Base-by-base conservation (phyloP, 768 basidiomycete species). In the Tylopilus intermedius region DNA sequence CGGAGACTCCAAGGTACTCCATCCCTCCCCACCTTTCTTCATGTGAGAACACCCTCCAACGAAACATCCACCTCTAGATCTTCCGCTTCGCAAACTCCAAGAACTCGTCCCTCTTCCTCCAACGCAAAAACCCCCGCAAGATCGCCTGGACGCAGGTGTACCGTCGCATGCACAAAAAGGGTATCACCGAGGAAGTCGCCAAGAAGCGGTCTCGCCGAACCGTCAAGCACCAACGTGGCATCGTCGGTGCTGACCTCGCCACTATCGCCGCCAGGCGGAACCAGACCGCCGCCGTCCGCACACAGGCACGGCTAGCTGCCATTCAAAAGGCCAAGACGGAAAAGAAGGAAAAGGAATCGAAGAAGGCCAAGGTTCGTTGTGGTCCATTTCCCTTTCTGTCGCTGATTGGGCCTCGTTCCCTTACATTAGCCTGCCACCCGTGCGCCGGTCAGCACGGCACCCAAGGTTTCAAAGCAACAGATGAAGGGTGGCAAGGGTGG, bases 61-160 rank as follows among this genome's bases (percentile, higher is more conserved):
- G 39, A 40, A 10, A 21, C 21, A 30, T 11, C 21, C 35, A 18
- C n/a, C 10, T 33, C 3, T 65, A 95, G 93, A 82, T 93, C 71
- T 97, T 95, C 88, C 92, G 95, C 72, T 98, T 98, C 76, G 79
- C 86, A 62, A 78, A 73, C 70, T 90, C 90, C 59, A 98, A 98
- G 83, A 90, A 84, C 68, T 81, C 94, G 57, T 97, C 95, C 56
- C 88, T 99, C 61, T 98, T 98, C 86, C 78, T 90, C 54, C 96
- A 99, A 74, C 90, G 95, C 78, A 99, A 99, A 80, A 98, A 99
- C 81, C 96, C 96, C 48, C 91, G 96, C 71, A 98, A 98, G 84
- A 94, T 98, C 76, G 88, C 95, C 58, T 98, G 95, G 95, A 98
- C 95, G 37, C 75, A 78, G 64, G 82, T 88, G 57, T 95, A 89